These are phyloP conservation scores for Ciborinia camelliae DNA, from an alignment of 2,329 filamentous ascomycete species.

Conservation along the genomic window DNA sequence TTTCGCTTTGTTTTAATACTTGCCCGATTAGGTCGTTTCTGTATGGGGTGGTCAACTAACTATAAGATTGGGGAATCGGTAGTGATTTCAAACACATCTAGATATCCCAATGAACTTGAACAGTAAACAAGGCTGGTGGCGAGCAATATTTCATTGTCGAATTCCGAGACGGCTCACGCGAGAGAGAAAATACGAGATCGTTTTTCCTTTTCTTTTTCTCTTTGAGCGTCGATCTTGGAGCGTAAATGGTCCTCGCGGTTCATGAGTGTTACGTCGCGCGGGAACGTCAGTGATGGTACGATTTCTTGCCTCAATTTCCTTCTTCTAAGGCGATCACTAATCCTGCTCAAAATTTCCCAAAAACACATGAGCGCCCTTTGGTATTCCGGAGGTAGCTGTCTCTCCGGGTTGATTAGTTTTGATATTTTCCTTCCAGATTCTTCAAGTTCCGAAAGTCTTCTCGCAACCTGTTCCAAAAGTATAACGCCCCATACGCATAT, in stretches of 20 bases:
- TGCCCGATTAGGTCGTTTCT: background rate
- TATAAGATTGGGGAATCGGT: too few relatives aligned
- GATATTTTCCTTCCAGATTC: background rate
- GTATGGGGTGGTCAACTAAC: background rate
- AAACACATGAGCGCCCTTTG: background rate
- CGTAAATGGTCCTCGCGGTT: too few relatives aligned
- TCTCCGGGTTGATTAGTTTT: background rate
- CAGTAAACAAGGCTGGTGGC: too few relatives aligned
- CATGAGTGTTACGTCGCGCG: too few relatives aligned
- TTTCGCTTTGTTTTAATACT: background rate
- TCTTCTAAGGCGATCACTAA: background rate
- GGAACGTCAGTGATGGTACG: background rate
- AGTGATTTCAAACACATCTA: too few relatives aligned
- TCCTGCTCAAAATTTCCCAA: background rate
- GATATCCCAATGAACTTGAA: too few relatives aligned
- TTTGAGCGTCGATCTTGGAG: too few relatives aligned
- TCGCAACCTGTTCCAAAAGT: background rate
- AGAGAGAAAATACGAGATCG: too few relatives aligned
- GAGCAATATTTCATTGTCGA: too few relatives aligned
- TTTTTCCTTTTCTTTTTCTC: too few relatives aligned
- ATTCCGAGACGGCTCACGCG: too few relatives aligned
- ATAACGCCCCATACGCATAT: background rate
- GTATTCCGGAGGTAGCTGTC: background rate
- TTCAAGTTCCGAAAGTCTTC: background rate
- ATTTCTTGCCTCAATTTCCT: background rate